Evolutionary conservation across 129 eudicot genomes (phyloP).

Genomic region (Daucus carota): DH1_v3.0 NC_030385.2:39173501-39174000

Average conservation of each 20-base stretch:
- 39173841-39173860: no score
- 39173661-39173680: not conserved
- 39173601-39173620: not conserved
- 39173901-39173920: no score
- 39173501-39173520: slow-evolving; percentile 8
- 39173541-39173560: not conserved
- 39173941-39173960: no score
- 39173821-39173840: no score
- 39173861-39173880: no score
- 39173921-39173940: no score
- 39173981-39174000: no score
- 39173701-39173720: not conserved
- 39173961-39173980: no score
- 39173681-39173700: not conserved
- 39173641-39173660: not conserved
- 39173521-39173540: not conserved
- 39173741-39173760: not conserved
- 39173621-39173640: not conserved
- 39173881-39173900: no score
- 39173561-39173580: not conserved
- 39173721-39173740: not conserved
- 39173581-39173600: not conserved
- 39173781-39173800: no score
- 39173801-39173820: no score
- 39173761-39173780: no score